Evolutionary conservation across 2,329 filamentous ascomycete genomes (phyloP), one percentile per base, ranked within the genome.

Genomic region (Trichoderma asperellum): DNA sequence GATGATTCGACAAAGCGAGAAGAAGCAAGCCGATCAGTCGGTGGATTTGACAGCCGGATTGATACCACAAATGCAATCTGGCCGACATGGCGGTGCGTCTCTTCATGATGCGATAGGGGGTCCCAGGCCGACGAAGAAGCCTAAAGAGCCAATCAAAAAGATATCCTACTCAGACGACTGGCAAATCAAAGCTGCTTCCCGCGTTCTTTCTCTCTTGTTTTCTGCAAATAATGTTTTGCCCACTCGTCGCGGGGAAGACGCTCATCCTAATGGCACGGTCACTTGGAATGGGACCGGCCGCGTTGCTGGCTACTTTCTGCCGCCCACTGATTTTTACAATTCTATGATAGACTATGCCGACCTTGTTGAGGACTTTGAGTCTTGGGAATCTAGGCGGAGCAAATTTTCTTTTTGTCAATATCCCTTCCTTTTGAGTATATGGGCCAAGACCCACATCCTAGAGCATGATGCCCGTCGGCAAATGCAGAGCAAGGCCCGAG

Each of bases 401-500:
- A 92, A 89, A 73, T 97, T 97, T 76, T 88, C 92, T 0, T 97
- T 97, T 76, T 97, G 94, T 77, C 93, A 97, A 77, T 97, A 96
- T 75, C 93, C 94, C 0, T 96, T 97, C 75, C 90, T 97, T 73
- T 84, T 97, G 52, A 97, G 93, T 71, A 94, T 97, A 72, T 94
- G 93, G 83, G 91, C 94, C 34, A 97, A 97, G 79, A 97, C 96
- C 70, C 91, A 91, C 72, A 95, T 97, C 58, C 84, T 97, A 74
- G 93, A 97, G 76, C 88, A 96, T 75, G 94, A 97, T 79, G 92
- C 93, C 8, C 88, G 90, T 71, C 88, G 94, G 8, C 93, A 97
- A 79, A 97, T 97, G 94, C 90, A 93, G 75, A 89, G 88, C 72
- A 95, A 93, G 78, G 94, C 94, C 11, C 87, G 94, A 61, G 92